Percentiles rank a stretch among this genome's conserved stretches.
Evolutionary conservation across 176 grass and related monocot species (phyloP).

Genomic region (Cocos nucifera): DNA sequence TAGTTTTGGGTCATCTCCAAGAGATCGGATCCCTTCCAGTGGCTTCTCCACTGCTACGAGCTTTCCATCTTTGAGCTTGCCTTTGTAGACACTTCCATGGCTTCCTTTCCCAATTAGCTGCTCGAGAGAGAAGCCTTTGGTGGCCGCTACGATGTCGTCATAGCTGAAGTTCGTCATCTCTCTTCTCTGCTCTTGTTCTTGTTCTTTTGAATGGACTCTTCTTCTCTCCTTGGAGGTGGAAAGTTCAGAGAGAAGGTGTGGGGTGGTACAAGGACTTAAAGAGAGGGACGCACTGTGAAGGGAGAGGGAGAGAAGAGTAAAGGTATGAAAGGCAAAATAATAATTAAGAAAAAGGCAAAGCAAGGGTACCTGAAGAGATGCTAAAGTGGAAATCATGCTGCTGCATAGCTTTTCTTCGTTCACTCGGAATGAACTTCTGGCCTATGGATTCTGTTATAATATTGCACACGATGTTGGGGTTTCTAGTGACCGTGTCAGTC

Average conservation of each 20-base stretch:
- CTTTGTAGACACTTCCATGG: slow-evolving; percentile 79
- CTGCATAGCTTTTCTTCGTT: slow-evolving; percentile 35
- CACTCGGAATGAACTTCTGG: slow-evolving; percentile 38
- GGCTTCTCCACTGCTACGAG: slow-evolving; percentile 60
- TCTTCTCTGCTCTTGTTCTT: neutral
- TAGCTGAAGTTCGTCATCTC: slow-evolving; percentile 71
- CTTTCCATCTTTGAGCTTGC: slow-evolving; percentile 28
- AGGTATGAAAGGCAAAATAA: neutral
- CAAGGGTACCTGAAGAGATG: slow-evolving; percentile 37
- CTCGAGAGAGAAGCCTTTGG: slow-evolving; percentile 47
- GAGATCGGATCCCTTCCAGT: slow-evolving; percentile 11
- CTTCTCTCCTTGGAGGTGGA: slow-evolving; percentile 4
- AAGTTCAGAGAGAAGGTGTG: slow-evolving; percentile 24
- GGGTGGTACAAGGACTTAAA: slow-evolving; percentile 11
- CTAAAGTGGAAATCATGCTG: slow-evolving; percentile 8
- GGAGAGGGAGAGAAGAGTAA: slow-evolving; percentile 15
- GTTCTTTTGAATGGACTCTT: neutral
- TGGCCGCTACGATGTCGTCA: slow-evolving; percentile 62
- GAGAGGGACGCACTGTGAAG: too few relatives aligned
- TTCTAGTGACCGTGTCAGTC: too few relatives aligned
- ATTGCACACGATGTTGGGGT: too few relatives aligned
- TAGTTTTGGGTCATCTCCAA: slow-evolving; percentile 44
- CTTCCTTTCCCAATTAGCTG: slow-evolving; percentile 85
- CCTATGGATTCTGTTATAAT: too few relatives aligned
- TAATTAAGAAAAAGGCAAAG: slow-evolving; percentile 32